These are phyloP conservation scores for Hanseniaspora pseudoguilliermondii DNA, from an alignment of 805 yeast species.

Conservation along the genomic window DNA sequence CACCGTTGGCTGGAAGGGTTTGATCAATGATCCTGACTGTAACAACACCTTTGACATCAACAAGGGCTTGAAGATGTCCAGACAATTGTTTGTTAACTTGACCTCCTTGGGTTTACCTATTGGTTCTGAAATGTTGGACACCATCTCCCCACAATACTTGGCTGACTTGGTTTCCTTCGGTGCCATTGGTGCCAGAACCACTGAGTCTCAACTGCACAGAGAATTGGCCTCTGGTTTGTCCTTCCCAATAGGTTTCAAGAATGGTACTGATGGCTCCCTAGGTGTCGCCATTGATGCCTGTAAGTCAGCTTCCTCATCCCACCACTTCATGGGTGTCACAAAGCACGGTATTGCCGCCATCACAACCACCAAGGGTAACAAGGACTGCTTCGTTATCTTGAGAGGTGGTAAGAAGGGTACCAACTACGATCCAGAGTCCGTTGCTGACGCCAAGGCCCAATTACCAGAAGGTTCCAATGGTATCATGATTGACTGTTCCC, in stretches of 20 bases:
- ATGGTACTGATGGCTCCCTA: conserved; percentile 93
- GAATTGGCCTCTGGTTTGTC: conserved; percentile 94
- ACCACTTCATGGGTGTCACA: conserved; percentile 94
- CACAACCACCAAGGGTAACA: conserved; percentile 90
- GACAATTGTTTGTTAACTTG: conserved; percentile 71
- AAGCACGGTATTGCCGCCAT: conserved; percentile 95
- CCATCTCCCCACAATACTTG: conserved; percentile 91
- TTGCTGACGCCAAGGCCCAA: conserved; percentile 29
- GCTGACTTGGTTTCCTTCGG: conserved; percentile 86
- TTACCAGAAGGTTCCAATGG: conserved; percentile 33
- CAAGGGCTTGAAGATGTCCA: conserved; percentile 79
- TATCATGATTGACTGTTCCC: conserved; percentile 94
- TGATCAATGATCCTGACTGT: conserved; percentile 91
- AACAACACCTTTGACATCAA: conserved; percentile 87
- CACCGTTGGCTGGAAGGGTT: conserved; percentile 98
- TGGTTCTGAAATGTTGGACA: conserved; percentile 96
- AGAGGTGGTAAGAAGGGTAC: conserved; percentile 95
- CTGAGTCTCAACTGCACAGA: conserved; percentile 95
- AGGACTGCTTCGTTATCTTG: conserved; percentile 82
- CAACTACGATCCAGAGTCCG: conserved; percentile 61
- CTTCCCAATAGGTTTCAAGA: conserved; percentile 98
- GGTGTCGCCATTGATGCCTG: conserved; percentile 91
- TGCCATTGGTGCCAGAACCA: conserved; percentile 98
- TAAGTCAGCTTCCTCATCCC: conserved; percentile 80
- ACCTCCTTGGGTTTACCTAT: conserved; percentile 76